Percentiles rank a stretch among this genome's conserved stretches.
Evolutionary conservation across 2,329 filamentous ascomycete genomes (phyloP).

Genomic region (Curvularia sp.): DNA sequence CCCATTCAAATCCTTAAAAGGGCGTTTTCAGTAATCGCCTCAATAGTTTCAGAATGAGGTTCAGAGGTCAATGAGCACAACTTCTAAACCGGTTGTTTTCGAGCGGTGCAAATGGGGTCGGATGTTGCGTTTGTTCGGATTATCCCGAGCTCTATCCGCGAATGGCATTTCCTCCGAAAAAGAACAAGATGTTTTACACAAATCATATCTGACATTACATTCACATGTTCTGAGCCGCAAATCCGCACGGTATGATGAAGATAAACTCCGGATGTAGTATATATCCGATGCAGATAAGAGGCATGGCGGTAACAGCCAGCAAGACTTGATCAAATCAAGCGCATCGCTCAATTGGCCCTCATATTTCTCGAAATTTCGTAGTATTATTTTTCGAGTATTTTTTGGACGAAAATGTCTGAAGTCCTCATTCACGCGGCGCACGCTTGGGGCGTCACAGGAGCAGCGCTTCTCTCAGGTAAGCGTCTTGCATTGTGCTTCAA

Average conservation of each 20-base stretch:
- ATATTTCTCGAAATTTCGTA: background rate
- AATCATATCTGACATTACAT: too few species aligned
- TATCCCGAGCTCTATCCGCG: background rate
- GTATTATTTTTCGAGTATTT: background rate
- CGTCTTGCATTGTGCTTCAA: background rate
- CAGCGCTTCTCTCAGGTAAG: constrained; percentile 10
- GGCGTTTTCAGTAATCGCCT: background rate
- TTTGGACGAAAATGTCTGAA: background rate
- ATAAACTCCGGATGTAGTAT: background rate
- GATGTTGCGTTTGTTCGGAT: background rate
- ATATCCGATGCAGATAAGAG: background rate
- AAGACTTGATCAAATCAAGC: background rate
- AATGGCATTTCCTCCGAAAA: constrained; percentile 4
- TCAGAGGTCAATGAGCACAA: background rate
- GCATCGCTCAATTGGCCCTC: background rate
- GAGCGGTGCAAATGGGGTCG: background rate
- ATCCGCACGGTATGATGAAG: background rate
- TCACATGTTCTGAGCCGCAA: background rate
- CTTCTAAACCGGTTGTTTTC: background rate
- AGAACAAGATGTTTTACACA: background rate
- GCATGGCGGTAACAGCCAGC: too few species aligned
- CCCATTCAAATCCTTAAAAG: background rate
- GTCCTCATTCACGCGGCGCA: background rate
- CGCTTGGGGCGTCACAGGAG: constrained; percentile 4
- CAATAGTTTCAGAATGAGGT: background rate